Evolutionary conservation across 768 basidiomycete species (phyloP).

Genomic region (Suillus plorans): DNA sequence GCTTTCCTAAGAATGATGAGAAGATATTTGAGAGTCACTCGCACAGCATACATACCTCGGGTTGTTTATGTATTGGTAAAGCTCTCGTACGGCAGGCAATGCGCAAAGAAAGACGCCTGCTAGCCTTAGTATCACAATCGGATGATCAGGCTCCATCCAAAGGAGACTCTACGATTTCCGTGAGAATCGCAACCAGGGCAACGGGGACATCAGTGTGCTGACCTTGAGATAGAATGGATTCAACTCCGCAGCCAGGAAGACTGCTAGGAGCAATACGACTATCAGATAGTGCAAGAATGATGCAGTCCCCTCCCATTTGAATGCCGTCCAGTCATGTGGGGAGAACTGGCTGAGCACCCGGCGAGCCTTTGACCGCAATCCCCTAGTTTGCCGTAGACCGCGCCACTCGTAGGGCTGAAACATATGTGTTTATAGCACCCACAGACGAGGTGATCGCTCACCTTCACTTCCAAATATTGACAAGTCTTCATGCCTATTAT

Average conservation of each 20-base stretch:
- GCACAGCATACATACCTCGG: conserved; percentile 55
- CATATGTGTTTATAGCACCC: conserved; percentile 3
- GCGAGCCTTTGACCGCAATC: conserved; percentile 74
- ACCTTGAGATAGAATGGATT: conserved; percentile 91
- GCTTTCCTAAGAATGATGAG: conserved; percentile 52
- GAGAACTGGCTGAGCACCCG: conserved; percentile 83
- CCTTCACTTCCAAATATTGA: conserved; percentile 87
- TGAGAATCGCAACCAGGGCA: conserved; percentile 17
- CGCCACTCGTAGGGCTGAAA: conserved; percentile 82
- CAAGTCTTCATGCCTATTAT: conserved; percentile 79
- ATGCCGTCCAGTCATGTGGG: conserved; percentile 84
- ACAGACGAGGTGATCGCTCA: conserved; percentile 27
- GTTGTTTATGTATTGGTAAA: conserved; percentile 81
- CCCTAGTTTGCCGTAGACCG: conserved; percentile 74
- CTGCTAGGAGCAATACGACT: conserved; percentile 72
- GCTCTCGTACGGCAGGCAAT: conserved; percentile 81
- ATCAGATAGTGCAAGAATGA: conserved; percentile 72
- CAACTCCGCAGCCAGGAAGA: conserved; percentile 82
- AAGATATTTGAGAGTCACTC: neutral
- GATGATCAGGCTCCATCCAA: conserved; percentile 92
- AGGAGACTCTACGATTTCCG: conserved; percentile 47
- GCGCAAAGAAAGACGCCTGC: conserved; percentile 82
- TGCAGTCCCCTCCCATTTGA: conserved; percentile 83
- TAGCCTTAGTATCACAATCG: conserved; percentile 71
- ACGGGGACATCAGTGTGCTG: conserved; percentile 17